Percentiles rank a stretch among this genome's conserved stretches.
These are phyloP conservation scores for Metschnikowia santaceciliae DNA, from an alignment of 805 yeast species.

Conservation along the genomic window DNA sequence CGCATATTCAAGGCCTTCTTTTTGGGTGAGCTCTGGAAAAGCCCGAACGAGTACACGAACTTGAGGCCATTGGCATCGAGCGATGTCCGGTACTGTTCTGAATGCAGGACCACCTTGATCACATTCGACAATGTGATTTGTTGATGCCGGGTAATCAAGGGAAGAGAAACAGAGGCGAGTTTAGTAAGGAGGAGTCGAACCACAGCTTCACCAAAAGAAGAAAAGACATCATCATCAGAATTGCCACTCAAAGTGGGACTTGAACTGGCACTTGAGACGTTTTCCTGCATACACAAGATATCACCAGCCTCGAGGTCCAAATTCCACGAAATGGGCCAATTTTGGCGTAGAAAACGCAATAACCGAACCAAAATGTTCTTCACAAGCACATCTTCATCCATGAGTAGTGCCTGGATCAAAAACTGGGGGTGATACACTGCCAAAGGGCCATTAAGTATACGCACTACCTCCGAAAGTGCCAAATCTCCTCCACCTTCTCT, in stretches of 20 bases:
- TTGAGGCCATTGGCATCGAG: slow-evolving; percentile 66
- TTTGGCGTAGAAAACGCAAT: slow-evolving; percentile 46
- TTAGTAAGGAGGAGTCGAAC: slow-evolving; percentile 52
- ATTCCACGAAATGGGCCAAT: slow-evolving; percentile 30
- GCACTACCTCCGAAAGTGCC: slow-evolving; percentile 63
- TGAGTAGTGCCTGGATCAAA: slow-evolving; percentile 67
- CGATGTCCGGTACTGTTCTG: slow-evolving; percentile 41
- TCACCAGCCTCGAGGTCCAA: slow-evolving; percentile 23
- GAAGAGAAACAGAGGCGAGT: slow-evolving; percentile 62
- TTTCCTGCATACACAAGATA: background rate
- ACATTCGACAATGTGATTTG: slow-evolving; percentile 77
- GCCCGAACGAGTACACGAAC: slow-evolving; percentile 65
- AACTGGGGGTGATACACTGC: slow-evolving; percentile 92
- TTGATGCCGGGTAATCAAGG: slow-evolving; percentile 85
- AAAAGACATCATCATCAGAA: slow-evolving; percentile 24
- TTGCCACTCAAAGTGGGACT: background rate
- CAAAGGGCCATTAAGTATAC: slow-evolving; percentile 81
- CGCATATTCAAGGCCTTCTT: slow-evolving; percentile 64
- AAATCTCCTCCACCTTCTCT: slow-evolving; percentile 8
- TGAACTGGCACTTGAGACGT: background rate
- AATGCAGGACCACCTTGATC: slow-evolving; percentile 57
- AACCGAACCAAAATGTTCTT: slow-evolving; percentile 53
- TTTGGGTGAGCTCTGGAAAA: slow-evolving; percentile 49
- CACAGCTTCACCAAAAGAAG: slow-evolving; percentile 38
- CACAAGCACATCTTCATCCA: slow-evolving; percentile 54